Evolutionary conservation across 768 basidiomycete species (phyloP).

Genomic region (Mycena indigotica): DNA sequence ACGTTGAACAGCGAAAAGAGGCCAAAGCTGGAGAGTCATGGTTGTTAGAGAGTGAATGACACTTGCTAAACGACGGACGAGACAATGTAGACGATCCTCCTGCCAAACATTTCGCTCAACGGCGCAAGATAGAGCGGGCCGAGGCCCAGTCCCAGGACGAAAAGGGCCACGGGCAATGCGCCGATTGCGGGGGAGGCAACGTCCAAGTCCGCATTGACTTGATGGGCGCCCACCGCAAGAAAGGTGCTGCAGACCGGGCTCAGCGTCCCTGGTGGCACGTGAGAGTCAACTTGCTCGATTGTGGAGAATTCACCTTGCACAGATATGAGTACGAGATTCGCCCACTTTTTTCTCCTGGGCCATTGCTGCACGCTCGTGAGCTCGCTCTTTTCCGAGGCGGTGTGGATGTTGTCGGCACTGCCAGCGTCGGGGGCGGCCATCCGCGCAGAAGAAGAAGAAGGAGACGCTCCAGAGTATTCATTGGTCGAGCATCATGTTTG

Average conservation of each 20-base stretch:
- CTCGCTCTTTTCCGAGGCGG: background rate
- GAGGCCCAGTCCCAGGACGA: background rate
- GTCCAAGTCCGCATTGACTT: background rate
- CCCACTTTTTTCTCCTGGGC: background rate
- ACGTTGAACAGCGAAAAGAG: background rate
- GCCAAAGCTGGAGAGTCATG: background rate
- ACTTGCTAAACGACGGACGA: background rate
- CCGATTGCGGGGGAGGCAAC: background rate
- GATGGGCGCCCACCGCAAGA: background rate
- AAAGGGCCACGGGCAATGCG: background rate
- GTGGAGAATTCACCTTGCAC: too few species aligned
- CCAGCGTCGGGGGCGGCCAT: too few species aligned
- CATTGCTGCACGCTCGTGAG: background rate
- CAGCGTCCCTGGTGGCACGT: too few species aligned
- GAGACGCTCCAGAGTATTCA: too few species aligned
- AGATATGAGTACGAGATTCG: background rate
- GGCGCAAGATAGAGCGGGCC: conserved; percentile 17
- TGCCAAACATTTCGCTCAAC: conserved; percentile 23
- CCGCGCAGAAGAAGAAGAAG: too few species aligned
- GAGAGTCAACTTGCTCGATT: too few species aligned
- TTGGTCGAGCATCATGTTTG: too few species aligned
- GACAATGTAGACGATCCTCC: background rate
- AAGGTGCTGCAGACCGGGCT: background rate
- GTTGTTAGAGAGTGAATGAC: background rate
- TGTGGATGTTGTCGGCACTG: background rate